Evolutionary conservation across 306 rosid genomes (phyloP).

Genomic region (Carpinus viminea): DNA sequence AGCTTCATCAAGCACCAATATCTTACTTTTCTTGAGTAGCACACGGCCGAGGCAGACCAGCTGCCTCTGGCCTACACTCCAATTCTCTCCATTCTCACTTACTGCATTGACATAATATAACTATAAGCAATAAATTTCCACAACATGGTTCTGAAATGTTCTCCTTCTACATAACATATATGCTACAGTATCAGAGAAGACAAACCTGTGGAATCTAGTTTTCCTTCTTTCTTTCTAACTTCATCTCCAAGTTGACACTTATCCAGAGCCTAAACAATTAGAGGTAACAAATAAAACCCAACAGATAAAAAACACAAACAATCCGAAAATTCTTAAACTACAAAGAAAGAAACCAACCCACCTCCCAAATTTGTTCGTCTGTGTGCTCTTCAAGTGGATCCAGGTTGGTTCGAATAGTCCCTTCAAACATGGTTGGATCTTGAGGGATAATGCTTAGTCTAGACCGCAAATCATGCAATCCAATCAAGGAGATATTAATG

Average conservation of each 20-base stretch:
- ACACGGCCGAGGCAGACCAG: slow-evolving; percentile 42
- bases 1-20: slow-evolving; percentile 56
- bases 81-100: slow-evolving; percentile 55
- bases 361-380: slow-evolving; percentile 63
- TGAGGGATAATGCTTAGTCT: slow-evolving; percentile 64
- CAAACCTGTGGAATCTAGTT: slow-evolving; percentile 60
- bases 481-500: slow-evolving; percentile 44
- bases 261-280: slow-evolving; percentile 53
- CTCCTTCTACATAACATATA: slow-evolving; percentile 7
- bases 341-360: slow-evolving; percentile 18
- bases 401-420: slow-evolving; percentile 49
- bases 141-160: not conserved
- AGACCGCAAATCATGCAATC: slow-evolving; percentile 56
- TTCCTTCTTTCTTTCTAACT: slow-evolving; percentile 58
- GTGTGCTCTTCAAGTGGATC: slow-evolving; percentile 50
- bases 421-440: slow-evolving; percentile 63
- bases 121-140: slow-evolving; percentile 17
- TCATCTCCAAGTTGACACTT: slow-evolving; percentile 70
- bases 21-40: slow-evolving; percentile 36
- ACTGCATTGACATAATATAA: slow-evolving; percentile 36
- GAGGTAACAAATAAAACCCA: not conserved
- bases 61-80: slow-evolving; percentile 60
- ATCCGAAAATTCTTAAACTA: not conserved
- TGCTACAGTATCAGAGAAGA: slow-evolving; percentile 9
- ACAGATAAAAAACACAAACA: not conserved